Conservation (phyloP, 257 asterid genomes). For the Lavandula angustifolia region DNA sequence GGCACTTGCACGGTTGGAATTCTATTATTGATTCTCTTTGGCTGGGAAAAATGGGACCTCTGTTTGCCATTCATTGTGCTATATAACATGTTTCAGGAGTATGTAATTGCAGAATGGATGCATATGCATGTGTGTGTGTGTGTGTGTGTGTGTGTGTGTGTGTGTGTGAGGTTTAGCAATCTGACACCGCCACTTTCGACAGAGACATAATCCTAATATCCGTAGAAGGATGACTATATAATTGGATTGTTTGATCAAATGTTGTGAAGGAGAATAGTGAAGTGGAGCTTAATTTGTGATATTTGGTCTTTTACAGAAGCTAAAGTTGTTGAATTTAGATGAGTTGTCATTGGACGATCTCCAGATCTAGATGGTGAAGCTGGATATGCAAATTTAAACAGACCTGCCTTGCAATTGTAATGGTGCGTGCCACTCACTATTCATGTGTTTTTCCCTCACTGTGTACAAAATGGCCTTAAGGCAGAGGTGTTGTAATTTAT, state of each 20-base stretch:
- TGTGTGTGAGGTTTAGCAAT: background rate
- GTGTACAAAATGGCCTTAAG: slow-evolving; percentile 17
- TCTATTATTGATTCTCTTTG: background rate
- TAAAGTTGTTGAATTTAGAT: slow-evolving; percentile 71
- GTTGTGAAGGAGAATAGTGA: background rate
- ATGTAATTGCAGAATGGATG: background rate
- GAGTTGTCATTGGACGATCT: slow-evolving; percentile 88
- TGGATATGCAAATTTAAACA: slow-evolving; percentile 33
- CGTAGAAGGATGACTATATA: background rate
- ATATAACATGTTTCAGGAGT: background rate
- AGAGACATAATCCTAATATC: background rate
- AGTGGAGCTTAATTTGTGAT: slow-evolving; percentile 8
- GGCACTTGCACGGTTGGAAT: background rate
- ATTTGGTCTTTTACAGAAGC: slow-evolving; percentile 58
- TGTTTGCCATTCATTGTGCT: slow-evolving; percentile 2
- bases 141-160: background rate
- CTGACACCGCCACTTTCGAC: background rate
- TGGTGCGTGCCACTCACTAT: slow-evolving; percentile 31
- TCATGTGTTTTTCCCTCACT: slow-evolving; percentile 25
- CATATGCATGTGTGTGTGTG: background rate
- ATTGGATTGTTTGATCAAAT: background rate
- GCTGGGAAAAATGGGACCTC: slow-evolving; percentile 1
- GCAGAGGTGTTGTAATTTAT: slow-evolving; percentile 40
- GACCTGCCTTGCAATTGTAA: slow-evolving; percentile 37
- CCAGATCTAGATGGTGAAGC: slow-evolving; percentile 59